Evolutionary conservation across 257 asterid species (phyloP), one percentile per base, ranked within the genome.

Genomic region (Solanum tacnaense): DNA sequence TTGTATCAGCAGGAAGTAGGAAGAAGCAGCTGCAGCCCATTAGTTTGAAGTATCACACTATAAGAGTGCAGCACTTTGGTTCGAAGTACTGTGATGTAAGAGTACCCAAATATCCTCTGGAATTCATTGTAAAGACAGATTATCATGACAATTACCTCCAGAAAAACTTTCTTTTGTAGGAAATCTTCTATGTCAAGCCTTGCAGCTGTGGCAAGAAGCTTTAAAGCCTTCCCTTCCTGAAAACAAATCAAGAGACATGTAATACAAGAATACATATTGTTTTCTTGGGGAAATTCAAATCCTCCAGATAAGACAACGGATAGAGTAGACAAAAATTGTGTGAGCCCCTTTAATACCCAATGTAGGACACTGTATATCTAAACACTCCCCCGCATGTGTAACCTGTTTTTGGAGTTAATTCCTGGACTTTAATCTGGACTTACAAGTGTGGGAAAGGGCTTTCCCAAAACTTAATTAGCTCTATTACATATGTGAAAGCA

Each of bases 181-280:
- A 96, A 96, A 94, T 95, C 99, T 94, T 96, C 99, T 60, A 96
- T 95, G 88, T 96, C 99, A 72, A 95, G 95, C 87, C 99, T 94
- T 70, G 98, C 98, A 87, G 98, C 98, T 21, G 99, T 95, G 60
- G 98, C 98, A 58, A 96, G 95, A 81, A 95, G 94, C 94, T 95
- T 96, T 86, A 96, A 89, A 83, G 99, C 99, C 91, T 94, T 96
- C 49, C 99, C 99, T 89, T 93, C 98, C 99, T 96, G 90, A 84
- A 74, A 87, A 86, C 56, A 84, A 82, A 86, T 84, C 56, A 73
- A 23, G 67, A 86, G 88, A 36, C 44, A 29, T 70, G 49, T 27
- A 86, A 71, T 83, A 71, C 36, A 44, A 71, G 46, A 31, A n/a
- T 36, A 67, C 9, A 35, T 20, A 15, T 79, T 15, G 34, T 32